Percentiles rank a stretch among this genome's conserved stretches.
Evolutionary conservation across 2,329 filamentous ascomycete species (phyloP).

Genomic region (Colletotrichum sidae): DNA sequence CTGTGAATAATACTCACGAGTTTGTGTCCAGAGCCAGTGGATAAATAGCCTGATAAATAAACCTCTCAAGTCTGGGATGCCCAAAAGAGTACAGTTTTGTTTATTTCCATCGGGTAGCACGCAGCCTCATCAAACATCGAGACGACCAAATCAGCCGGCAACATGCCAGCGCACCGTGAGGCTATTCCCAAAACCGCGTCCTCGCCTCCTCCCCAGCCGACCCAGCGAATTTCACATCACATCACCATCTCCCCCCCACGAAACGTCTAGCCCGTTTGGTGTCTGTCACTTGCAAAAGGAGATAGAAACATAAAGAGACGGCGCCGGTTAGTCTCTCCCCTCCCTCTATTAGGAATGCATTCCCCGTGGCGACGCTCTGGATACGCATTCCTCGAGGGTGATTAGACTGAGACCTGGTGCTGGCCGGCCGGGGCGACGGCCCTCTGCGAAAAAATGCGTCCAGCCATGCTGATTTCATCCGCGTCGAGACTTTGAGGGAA

Average conservation of each 20-base stretch:
- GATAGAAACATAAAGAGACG: neutral
- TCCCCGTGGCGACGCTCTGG: constrained; percentile 24
- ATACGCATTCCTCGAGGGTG: constrained; percentile 28
- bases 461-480: too few relatives aligned
- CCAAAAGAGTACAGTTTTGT: neutral
- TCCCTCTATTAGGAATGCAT: constrained; percentile 35
- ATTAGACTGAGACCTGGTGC: constrained; percentile 31
- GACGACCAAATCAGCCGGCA: constrained; percentile 6
- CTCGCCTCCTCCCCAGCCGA: constrained; percentile 17
- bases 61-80: too few relatives aligned
- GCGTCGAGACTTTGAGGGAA: too few relatives aligned
- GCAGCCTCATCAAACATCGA: constrained; percentile 24
- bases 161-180: constrained; percentile 15
- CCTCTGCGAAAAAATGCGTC: too few relatives aligned
- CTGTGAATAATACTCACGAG: too few relatives aligned
- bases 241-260: constrained; percentile 24
- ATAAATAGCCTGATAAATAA: too few relatives aligned
- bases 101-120: neutral
- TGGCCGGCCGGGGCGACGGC: neutral
- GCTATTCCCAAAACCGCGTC: constrained; percentile 26
- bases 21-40: too few relatives aligned
- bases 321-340: neutral
- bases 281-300: neutral
- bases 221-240: constrained; percentile 26
- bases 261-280: neutral